Evolutionary conservation across 2,329 filamentous ascomycete genomes (phyloP).

Genomic region (Exophiala calicioides): DNA sequence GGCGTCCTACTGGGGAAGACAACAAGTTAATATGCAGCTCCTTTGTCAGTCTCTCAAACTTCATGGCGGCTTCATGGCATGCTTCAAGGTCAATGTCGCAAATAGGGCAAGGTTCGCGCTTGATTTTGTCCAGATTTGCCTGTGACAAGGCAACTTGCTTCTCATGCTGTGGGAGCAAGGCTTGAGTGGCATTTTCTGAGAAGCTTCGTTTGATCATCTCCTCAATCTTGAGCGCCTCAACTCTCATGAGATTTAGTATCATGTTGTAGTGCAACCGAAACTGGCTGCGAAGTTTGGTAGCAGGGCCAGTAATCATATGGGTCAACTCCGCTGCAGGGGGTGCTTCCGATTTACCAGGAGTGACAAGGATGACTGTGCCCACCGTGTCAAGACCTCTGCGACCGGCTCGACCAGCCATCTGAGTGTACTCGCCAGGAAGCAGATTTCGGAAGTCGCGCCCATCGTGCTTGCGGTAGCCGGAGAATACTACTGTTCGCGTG

Average conservation of each 20-base stretch:
- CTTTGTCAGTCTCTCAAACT: constrained; percentile 74
- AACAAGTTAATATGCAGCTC: constrained; percentile 77
- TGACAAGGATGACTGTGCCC: constrained; percentile 91
- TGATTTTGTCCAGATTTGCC: constrained; percentile 86
- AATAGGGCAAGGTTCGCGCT: constrained; percentile 76
- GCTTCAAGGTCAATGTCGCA: constrained; percentile 79
- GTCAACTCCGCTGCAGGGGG: constrained; percentile 80
- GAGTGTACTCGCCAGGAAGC: constrained; percentile 92
- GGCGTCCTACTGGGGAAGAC: constrained; percentile 76
- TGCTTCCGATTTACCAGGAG: constrained; percentile 77
- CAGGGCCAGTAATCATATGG: constrained; percentile 94
- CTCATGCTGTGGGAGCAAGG: constrained; percentile 89
- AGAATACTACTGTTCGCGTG: constrained; percentile 95
- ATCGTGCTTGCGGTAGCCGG: constrained; percentile 94
- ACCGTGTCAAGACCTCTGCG: constrained; percentile 89
- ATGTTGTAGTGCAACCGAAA: constrained; percentile 99
- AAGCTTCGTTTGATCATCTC: constrained; percentile 99
- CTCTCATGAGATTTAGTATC: constrained; percentile 92
- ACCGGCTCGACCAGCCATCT: constrained; percentile 95
- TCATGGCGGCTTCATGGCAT: constrained; percentile 79
- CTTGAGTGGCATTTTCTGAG: constrained; percentile 96
- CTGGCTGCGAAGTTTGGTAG: constrained; percentile 91
- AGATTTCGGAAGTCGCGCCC: constrained; percentile 89
- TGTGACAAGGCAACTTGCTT: constrained; percentile 91
- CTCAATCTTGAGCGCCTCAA: constrained; percentile 96